Base-by-base conservation (phyloP, 805 yeast genomes). In the Saccharomycopsis fibuligera region DNA sequence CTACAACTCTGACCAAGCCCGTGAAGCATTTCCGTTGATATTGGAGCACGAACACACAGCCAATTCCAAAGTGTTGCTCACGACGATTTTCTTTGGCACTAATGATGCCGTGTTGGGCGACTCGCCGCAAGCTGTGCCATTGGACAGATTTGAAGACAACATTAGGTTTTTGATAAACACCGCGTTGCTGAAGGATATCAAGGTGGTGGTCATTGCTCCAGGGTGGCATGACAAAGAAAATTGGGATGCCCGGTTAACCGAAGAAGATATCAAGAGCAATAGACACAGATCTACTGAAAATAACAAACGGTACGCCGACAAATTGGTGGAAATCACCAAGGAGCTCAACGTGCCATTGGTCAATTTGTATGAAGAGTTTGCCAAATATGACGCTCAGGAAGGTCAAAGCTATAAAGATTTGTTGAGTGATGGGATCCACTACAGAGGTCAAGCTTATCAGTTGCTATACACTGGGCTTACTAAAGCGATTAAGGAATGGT, bases 81-180 rank as follows among this genome's bases (percentile, higher is more conserved):
- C 79, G 50, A 76, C 80, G 9, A 66, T 88, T 2, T 88, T 84
- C 60, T 79, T 86, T 57, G 96, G 96, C 3, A 76, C 96, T 12
- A 89, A 89, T 59, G 97, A 89, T 62, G 72, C 83, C 0, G 71
- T 75, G 2, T 54, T 66, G 6, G 68, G 60, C 1, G 73, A 73
- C 3, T 45, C 47, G 10, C 58, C 60, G 3, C 79, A 75, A 54
- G 64, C 65, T 21, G 86, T 86, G 9, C 75, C 77, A 1, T 17
- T 82, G 3, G 73, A 63, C 0, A 66, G 72, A 49, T 86, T 65
- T 59, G 49, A 62, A 19, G 63, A 60, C 14, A 88, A 88, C 58
- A 66, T 75, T 53, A 57, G 55, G 24, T 47, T 52, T 9, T 54
- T 86, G 57, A 66, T 79, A 12, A 55, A 65, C 5, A 54, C 69